Base-by-base conservation (phyloP, 441 rosid genomes). In the Euphorbia celastroides region DNA sequence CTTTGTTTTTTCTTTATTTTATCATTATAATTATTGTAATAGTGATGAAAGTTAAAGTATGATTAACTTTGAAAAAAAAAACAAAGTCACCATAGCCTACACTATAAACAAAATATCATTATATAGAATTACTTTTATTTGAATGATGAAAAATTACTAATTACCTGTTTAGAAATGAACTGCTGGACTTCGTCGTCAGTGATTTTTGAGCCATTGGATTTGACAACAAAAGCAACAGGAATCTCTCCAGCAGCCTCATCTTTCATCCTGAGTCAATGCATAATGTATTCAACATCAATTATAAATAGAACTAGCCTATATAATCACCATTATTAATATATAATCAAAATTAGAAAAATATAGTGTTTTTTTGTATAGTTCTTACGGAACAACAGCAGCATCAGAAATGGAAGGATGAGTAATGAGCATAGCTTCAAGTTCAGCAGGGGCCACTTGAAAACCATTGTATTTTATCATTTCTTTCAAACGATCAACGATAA, bases 361-460 rank as follows among this genome's bases (percentile, higher is more conserved):
- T n/a, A n/a, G n/a, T n/a, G n/a, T n/a, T n/a, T n/a, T n/a, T n/a
- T n/a, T 34, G 38, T 34, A 34, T 32, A 5, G 11, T 38, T 62
- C 92, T 79, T 80, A 92, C 97, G 90, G 83, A 22, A 89, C 93
- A 8, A 92, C 96, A 0, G 94, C 95, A 13, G 88, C 95, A 30
- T 92, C 98, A 0, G 86, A 76, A 67, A 92, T 86, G 64, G 69
- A 60, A 0, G 81, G 81, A 75, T 92, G 89, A 30, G 81, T 68
- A n/a, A 89, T 75, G 68, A 92, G 66, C 78, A 92, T 78, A n/a
- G 98, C 88, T 65, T 92, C 97, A 9, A 92, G 80, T 74, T 92
- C 97, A 7, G 94, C 97, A 0, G 97, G 97, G 38, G 97, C 96
- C 1, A 92, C 98, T 48, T 89, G 96, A 72, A 84, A 89, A 1